Evolutionary conservation across 495 filamentous ascomycete species (phyloP), one percentile per base, ranked within the genome.

Genomic region (Penicillium odoratum): DNA sequence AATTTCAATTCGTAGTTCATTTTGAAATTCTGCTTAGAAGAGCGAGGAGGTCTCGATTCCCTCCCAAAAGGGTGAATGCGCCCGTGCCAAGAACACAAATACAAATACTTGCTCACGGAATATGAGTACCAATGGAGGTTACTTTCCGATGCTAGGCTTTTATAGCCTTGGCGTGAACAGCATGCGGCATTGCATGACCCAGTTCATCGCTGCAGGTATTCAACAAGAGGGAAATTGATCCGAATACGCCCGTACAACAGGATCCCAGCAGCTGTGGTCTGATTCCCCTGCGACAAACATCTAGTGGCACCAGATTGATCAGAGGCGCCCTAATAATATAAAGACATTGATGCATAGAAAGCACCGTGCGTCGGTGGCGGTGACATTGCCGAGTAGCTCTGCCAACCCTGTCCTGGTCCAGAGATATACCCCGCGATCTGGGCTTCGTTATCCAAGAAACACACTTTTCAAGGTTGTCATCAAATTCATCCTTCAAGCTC

Each of bases 401-500:
- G 13, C 38, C 38, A 2, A 40, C 38, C 38, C 38, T 40, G 38
- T 4, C 38, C 4, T 5, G 38, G 13, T 46, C 7, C 18, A 46
- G 4, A 46, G 25, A 11, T 5, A 46, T 46, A 46, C 15, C 43
- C 43, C 43, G 38, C 38, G 7, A 4, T 40, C 15, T 40, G 13
- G 11, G 38, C 15, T 40, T 40, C 38, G 4, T 16, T 16, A 16
- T n/a, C 15, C 38, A 40, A 16, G 9, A 28, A 28, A 13, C 25
- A 28, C 0, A 47, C 0, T n/a, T 2, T 21, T 21, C 21, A 21
- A 21, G 21, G 21, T 31, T 5, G 26, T 8, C 16, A 28, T 4
- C 15, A 9, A 0, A 11, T 62, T 70, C 69, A 67, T 38, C 66
- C 67, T 50, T 71, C 63, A 51, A 63, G 62, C 45, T 64, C 69